Evolutionary conservation across 345 rosid genomes (phyloP).

Genomic region (Carallia pectinifolia): DNA sequence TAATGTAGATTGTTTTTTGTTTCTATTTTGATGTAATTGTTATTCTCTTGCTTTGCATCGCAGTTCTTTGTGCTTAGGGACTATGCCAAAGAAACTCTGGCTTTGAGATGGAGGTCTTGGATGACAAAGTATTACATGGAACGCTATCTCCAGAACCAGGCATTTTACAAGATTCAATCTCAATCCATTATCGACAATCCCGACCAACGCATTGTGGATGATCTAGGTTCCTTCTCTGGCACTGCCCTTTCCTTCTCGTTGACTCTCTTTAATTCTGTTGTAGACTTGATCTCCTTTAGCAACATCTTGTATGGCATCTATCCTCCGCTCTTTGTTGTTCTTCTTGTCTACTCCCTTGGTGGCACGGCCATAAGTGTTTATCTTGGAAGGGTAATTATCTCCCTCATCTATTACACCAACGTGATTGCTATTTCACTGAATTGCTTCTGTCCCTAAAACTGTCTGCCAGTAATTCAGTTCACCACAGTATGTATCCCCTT

Average conservation of each 20-base stretch:
- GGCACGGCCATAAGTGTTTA: conserved; percentile 82
- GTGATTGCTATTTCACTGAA: not conserved
- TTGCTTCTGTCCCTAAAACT: not conserved
- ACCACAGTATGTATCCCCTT: conserved; percentile 15
- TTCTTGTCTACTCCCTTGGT: conserved; percentile 75
- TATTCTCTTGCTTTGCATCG: conserved; percentile 16
- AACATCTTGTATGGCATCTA: conserved; percentile 87
- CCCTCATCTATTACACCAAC: not conserved
- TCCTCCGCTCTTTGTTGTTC: conserved; percentile 82
- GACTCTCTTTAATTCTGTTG: conserved; percentile 72
- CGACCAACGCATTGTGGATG: conserved; percentile 94
- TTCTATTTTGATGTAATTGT: not conserved
- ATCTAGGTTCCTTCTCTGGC: conserved; percentile 81
- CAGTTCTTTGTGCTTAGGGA: conserved; percentile 95
- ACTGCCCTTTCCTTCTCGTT: conserved; percentile 87
- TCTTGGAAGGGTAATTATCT: conserved; percentile 69
- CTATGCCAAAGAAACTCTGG: conserved; percentile 76
- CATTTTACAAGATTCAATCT: conserved; percentile 91
- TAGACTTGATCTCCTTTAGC: conserved; percentile 92
- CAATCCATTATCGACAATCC: conserved; percentile 92
- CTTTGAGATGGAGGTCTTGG: conserved; percentile 97
- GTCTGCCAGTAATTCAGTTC: not conserved
- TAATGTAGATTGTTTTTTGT: not conserved
- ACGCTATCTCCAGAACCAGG: conserved; percentile 66
- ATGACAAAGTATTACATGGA: conserved; percentile 86